phyloP scores from a whole-genome alignment of 1,139 yeast genomes.

The Citeromyces hawaiiensis region DNA sequence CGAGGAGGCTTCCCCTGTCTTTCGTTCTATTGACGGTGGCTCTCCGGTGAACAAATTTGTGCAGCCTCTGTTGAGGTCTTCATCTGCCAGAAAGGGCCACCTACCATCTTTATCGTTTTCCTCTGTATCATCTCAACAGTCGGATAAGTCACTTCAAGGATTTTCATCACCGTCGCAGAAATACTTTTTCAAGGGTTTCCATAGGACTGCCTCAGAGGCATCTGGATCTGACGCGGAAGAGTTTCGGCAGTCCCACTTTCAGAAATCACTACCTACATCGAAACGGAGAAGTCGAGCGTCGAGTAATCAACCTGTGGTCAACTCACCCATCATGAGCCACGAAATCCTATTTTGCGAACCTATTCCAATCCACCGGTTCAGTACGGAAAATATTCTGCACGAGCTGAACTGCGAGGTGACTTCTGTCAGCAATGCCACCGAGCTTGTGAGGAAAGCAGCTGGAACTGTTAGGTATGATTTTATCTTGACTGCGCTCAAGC shows the following conservation, averaged over 20 bases:
- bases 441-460: constrained; percentile 67
- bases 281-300: constrained; percentile 9
- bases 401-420: constrained; percentile 73
- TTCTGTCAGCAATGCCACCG: constrained; percentile 70
- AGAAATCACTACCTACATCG: constrained; percentile 45
- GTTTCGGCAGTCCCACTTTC: constrained; percentile 31
- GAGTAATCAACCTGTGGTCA: constrained; percentile 1
- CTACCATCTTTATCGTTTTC: constrained; percentile 1
- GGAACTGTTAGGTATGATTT: constrained; percentile 77
- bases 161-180: not conserved
- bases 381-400: constrained; percentile 52
- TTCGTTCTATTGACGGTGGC: not conserved
- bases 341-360: constrained; percentile 81
- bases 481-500: constrained; percentile 62
- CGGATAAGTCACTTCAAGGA: not conserved
- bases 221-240: constrained; percentile 66
- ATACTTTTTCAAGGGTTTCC: not conserved
- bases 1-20: not conserved
- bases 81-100: not conserved
- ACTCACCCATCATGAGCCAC: constrained; percentile 14
- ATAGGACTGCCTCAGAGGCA: constrained; percentile 12
- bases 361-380: constrained; percentile 67
- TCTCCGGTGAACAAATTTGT: not conserved
- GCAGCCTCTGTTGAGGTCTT: not conserved
- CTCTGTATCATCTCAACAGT: not conserved